Base-by-base conservation (phyloP, 2,329 filamentous ascomycete genomes). In the Alternaria viburni region DNA sequence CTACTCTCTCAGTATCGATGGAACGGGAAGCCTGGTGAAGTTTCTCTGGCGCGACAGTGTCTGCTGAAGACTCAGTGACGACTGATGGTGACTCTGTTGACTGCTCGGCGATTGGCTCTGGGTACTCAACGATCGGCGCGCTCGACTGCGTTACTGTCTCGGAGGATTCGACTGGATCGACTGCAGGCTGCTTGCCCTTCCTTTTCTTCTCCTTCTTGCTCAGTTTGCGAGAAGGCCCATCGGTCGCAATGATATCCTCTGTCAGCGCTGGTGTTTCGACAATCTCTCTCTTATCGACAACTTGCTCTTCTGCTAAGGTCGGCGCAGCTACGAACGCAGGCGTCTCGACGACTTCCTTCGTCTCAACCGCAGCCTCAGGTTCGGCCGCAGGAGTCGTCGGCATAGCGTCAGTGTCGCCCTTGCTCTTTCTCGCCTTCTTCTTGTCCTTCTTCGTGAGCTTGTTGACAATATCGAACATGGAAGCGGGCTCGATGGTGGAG, bases 361-460 rank as follows among this genome's bases (percentile, higher is more conserved):
- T 71, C 60, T 74, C 72, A 49, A 70, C 66, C 60, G 57, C 60
- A 68, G 54, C 61, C 41, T 70, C 59, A 49, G 63, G 25, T 58
- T 71, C 62, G n/a, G 66, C 64, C 59, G 61, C 67, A 69, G 74
- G 74, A 63, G 74, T 75, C 59, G 66, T 67, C 5, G 69, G 64
- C 13, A 70, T 66, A 46, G 69, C 62, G 23, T 73, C 68, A 56
- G 72, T 52, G 44, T 65, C 47, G 44, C 54, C 45, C 32, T 71
- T 73, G 43, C 59, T 55, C 55, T 74, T 74, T 55, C 71, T 74
- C 13, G 51, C 61, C 45, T 72, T 73, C 49, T 76, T 77, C 65
- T 75, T 75, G 32, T 74, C 65, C 50, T 77, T 73, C 57, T 74
- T 75, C 64, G 61, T 70, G 30, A 77, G 65, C 52, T 72, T 72